Conservation (phyloP, 768 basidiomycete genomes). For the Antrodiella citrinella region DNA sequence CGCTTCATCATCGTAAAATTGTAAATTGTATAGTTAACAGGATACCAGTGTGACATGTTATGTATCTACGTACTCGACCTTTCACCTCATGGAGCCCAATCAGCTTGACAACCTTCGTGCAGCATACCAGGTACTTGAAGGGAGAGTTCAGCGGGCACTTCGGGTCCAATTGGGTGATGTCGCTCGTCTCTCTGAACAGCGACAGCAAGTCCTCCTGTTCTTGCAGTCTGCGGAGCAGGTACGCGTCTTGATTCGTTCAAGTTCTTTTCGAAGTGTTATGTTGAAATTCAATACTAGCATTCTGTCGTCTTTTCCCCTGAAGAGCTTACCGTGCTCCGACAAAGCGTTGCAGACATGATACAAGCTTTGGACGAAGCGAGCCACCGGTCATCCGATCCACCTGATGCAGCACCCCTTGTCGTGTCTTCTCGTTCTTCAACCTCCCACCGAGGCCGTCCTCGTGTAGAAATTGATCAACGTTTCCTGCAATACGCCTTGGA, state of each 20-base stretch:
- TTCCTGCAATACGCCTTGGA: conserved; percentile 17
- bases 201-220: background rate
- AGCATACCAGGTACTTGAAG: too few relatives aligned
- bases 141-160: background rate
- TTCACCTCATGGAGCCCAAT: too few relatives aligned
- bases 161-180: background rate
- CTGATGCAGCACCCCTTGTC: background rate
- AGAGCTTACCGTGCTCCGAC: background rate
- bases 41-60: too few relatives aligned
- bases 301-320: too few relatives aligned
- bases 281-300: too few relatives aligned
- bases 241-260: background rate
- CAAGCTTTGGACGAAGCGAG: background rate
- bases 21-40: too few relatives aligned
- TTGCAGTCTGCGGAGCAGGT: background rate
- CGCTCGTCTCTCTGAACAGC: background rate
- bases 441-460: conserved; percentile 18
- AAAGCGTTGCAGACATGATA: background rate
- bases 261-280: too few relatives aligned
- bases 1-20: too few relatives aligned
- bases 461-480: conserved; percentile 20
- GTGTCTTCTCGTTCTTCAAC: background rate
- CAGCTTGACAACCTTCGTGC: too few relatives aligned
- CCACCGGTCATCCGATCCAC: background rate
- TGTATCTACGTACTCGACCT: too few relatives aligned